These are phyloP conservation scores for Hippophae rhamnoides DNA, from an alignment of 306 rosid species.

Conservation along the genomic window DNA sequence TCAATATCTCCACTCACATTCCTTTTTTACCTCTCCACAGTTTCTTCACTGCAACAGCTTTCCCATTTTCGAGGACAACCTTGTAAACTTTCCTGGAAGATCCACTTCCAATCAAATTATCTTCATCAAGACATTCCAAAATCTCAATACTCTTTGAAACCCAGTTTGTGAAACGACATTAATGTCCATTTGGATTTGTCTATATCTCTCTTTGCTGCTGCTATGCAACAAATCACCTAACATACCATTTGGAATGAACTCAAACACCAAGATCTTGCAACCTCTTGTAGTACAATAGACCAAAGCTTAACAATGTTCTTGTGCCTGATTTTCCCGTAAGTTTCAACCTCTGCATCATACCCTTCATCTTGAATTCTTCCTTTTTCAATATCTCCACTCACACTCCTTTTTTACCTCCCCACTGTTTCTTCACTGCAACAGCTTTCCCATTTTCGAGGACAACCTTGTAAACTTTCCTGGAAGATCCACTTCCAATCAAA, in stretches of 20 bases:
- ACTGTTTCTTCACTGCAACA: constrained; percentile 79
- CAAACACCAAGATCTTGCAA: constrained; percentile 83
- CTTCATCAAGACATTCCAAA: constrained; percentile 76
- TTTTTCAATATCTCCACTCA: constrained; percentile 43
- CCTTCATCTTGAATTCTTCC: constrained; percentile 41
- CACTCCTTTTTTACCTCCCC: constrained; percentile 41
- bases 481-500: constrained; percentile 74
- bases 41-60: constrained; percentile 76
- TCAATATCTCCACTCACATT: constrained; percentile 39
- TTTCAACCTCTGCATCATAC: constrained; percentile 83
- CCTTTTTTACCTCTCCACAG: constrained; percentile 50
- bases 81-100: constrained; percentile 87
- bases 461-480: constrained; percentile 89
- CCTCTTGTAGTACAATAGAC: constrained; percentile 79
- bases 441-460: constrained; percentile 53
- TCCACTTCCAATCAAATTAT: constrained; percentile 76
- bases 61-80: constrained; percentile 59
- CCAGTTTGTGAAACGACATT: constrained; percentile 88
- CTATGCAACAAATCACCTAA: constrained; percentile 83
- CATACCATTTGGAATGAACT: constrained; percentile 91
- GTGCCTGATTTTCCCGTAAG: constrained; percentile 84
- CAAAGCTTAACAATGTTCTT: constrained; percentile 90
- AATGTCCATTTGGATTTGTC: constrained; percentile 73
- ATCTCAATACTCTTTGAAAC: constrained; percentile 78
- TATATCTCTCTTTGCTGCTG: constrained; percentile 26